Evolutionary conservation across 352 stramenopile genomes (phyloP), one percentile per base, ranked within the genome.

Genomic region (Albugo candida): DNA sequence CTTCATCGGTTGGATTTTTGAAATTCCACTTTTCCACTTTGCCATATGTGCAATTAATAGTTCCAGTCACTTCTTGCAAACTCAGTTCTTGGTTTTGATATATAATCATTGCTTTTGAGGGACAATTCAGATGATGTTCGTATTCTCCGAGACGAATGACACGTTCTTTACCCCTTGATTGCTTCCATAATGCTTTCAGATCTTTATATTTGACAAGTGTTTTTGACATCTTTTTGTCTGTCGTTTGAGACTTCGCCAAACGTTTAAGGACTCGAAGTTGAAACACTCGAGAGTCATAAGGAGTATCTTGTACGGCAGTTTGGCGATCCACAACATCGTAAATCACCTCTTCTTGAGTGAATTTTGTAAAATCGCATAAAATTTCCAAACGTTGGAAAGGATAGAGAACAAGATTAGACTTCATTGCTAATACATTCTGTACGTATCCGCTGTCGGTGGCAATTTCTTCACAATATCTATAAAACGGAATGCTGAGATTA

Each of bases 21-120:
- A 84, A 84, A 55, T 77, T 56, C 72, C 72, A 84, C 45, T 77
- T 77, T 58, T 84, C 72, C 10, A 82, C 72, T 48, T 73, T 82
- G 20, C 72, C 72, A 49, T 69, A 72, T 4, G 72, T 82, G 49
- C 69, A 84, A 37, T 56, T 47, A 19, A 82, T 52, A 14, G 59
- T 70, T 34, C 52, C 67, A 44, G 59, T 70, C 45, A 66, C 64
- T 39, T 58, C 71, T 41, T 62, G 63, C 11, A 63, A 56, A 52
- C 79, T 79, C 43, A 79, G 64, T 44, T 79, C 53, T 49, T 66
- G 54, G 36, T 68, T 53, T 13, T 64, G 58, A 43, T 81, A 79
- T 2, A 45, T 50, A 21, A 83, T 73, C 55, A 83, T 61, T 13
- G 43, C 62, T 40, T 63, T 60, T 1, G 51, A 51, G 2, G 65